These are phyloP conservation scores for Starmerella tilneyi DNA, from an alignment of 805 yeast genomes.

Conservation along the genomic window DNA sequence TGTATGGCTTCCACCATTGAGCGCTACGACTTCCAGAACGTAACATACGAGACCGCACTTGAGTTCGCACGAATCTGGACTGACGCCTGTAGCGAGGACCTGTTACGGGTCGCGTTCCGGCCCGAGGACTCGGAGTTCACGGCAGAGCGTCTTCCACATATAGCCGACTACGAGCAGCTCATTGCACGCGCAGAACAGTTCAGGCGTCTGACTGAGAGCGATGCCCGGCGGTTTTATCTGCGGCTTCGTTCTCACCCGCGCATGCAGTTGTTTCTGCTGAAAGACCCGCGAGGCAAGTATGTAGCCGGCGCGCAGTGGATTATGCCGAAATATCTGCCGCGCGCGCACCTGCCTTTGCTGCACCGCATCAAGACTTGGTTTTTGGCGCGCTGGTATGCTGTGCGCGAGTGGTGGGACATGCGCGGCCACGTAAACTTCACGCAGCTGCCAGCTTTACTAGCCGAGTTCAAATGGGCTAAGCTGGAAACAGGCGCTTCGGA, in stretches of 20 bases:
- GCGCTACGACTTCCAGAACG: slow-evolving; percentile 1
- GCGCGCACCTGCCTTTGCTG: not conserved
- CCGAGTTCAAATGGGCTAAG: slow-evolving; percentile 6
- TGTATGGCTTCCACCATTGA: no score
- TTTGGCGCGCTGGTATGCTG: not conserved
- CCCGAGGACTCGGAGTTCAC: slow-evolving; percentile 3
- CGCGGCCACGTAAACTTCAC: not conserved
- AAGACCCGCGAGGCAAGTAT: slow-evolving; percentile 3
- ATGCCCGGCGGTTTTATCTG: slow-evolving; percentile 1
- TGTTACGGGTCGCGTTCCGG: slow-evolving; percentile 1
- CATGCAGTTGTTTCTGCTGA: slow-evolving; percentile 4
- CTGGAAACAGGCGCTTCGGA: slow-evolving; percentile 3
- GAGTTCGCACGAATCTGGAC: not conserved
- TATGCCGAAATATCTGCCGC: slow-evolving; percentile 11
- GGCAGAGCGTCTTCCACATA: slow-evolving; percentile 2
- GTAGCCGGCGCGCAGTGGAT: slow-evolving; percentile 10
- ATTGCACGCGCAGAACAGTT: slow-evolving; percentile 1
- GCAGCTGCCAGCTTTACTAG: slow-evolving; percentile 3
- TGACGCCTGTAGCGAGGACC: slow-evolving; percentile 11
- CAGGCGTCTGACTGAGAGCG: not conserved
- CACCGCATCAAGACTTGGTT: slow-evolving; percentile 3
- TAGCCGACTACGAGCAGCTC: slow-evolving; percentile 11
- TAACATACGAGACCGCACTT: not conserved
- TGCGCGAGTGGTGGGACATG: not conserved
- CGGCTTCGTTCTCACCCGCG: slow-evolving; percentile 1